Base-by-base conservation (phyloP, 176 grass and related monocot genomes). In the Pharus latifolius region DNA sequence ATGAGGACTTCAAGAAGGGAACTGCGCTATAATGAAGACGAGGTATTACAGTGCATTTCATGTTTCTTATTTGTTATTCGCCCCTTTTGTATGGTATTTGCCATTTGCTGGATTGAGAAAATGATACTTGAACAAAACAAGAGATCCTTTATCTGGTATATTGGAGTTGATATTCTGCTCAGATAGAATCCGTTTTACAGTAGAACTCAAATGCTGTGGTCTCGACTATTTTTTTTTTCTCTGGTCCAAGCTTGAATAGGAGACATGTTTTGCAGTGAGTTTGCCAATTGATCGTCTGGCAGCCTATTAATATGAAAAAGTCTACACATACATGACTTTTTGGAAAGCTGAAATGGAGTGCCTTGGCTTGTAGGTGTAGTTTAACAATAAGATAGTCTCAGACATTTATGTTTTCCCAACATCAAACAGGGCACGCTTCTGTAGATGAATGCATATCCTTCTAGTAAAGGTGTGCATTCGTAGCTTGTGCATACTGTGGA, bases 1-100 rank as follows among this genome's bases (percentile, higher is more conserved):
- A 81, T 94, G 89, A 90, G 95, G 81, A 88, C 88, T 67, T 85
- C 84, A 71, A 98, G 95, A 78, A 85, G 72, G 41, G 72, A 86
- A 70, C 69, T 98, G 49, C 43, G 76, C 13, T 80, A 86, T 44
- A 79, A 19, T 52, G 59, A 98, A 54, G 75, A 93, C 37, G 69
- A 83, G 90, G 95, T 93, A 88, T 46, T 61, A 13, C 23, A 28
- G 0, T 17, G 1, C 25, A 38, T 60, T 38, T 71, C 48, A 22
- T 35, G 12, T 18, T 77, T 34, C 40, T 49, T 16, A 40, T 1
- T 76, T 42, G 26, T 9, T 18, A 7, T 77, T 48, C 14, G 33
- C 18, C 6, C 32, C 15, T 61, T 67, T 22, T 17, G 47, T n/a
- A 30, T 16, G 16, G 31, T 67, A 45, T 67, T 67, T 45, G 16